Percentiles rank a stretch among this genome's conserved stretches.
Evolutionary conservation across 2,329 filamentous ascomycete species (phyloP).

Genomic region (Penicillium digitatum): DNA sequence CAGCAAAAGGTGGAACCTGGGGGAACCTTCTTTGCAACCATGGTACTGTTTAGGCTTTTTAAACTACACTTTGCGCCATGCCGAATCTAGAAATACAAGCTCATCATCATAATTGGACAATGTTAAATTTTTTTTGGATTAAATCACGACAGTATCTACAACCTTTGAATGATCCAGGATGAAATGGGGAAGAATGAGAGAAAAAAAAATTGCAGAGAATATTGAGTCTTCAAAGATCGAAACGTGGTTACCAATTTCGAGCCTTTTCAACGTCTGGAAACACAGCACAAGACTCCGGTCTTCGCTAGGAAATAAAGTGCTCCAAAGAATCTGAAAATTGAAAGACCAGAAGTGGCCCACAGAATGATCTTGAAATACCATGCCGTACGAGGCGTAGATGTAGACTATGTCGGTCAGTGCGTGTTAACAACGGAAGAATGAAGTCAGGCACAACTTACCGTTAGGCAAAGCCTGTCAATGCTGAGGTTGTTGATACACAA

Average conservation of each 20-base stretch:
- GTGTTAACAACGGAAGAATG: neutral
- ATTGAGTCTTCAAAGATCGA: neutral
- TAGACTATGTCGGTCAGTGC: neutral
- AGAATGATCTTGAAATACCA: slow-evolving; percentile 19
- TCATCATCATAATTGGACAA: neutral
- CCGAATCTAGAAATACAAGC: neutral
- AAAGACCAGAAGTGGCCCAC: slow-evolving; percentile 20
- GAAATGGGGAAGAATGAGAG: neutral
- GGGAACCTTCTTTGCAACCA: neutral
- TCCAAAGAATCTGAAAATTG: slow-evolving; percentile 18
- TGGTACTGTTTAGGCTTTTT: neutral
- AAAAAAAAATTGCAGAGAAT: neutral
- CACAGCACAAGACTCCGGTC: slow-evolving; percentile 13
- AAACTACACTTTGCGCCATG: neutral
- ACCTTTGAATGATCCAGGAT: neutral
- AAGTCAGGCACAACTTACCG: slow-evolving; percentile 8
- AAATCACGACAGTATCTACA: neutral
- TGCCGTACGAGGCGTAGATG: slow-evolving; percentile 4
- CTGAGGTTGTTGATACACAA: slow-evolving; percentile 76
- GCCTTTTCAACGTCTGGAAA: slow-evolving; percentile 4
- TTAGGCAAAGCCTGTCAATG: slow-evolving; percentile 17
- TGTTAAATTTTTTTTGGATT: too few relatives aligned
- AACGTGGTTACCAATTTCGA: neutral
- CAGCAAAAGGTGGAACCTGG: neutral
- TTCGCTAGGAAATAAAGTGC: slow-evolving; percentile 17